These are phyloP conservation scores for Coprinopsis strossmayeri DNA, from an alignment of 768 basidiomycete species.

Conservation along the genomic window DNA sequence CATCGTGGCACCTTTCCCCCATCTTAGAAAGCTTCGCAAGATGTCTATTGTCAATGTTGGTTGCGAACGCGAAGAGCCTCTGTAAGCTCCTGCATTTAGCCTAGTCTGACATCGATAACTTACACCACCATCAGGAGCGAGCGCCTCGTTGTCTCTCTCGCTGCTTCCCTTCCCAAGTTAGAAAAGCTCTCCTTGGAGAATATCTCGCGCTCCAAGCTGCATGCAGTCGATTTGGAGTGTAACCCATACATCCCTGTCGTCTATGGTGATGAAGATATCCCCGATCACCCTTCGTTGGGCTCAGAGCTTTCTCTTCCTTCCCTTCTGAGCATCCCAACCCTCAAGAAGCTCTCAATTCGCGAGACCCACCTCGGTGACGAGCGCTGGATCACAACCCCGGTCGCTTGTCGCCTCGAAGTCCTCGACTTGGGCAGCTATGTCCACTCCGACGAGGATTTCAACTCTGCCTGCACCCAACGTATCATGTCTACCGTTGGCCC, in stretches of 20 bases:
- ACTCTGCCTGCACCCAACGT: constrained; percentile 48
- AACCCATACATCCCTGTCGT: constrained; percentile 56
- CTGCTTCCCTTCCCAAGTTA: constrained; percentile 50
- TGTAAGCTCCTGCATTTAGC: too few relatives aligned
- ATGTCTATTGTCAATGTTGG: constrained; percentile 43
- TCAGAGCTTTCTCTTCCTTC: constrained; percentile 57
- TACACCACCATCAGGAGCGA: constrained; percentile 60
- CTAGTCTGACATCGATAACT: too few relatives aligned
- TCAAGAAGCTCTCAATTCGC: constrained; percentile 55
- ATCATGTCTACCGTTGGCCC: constrained; percentile 56
- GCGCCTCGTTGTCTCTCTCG: constrained; percentile 62
- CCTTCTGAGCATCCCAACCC: constrained; percentile 55
- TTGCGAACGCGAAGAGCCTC: constrained; percentile 32
- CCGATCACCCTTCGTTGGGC: constrained; percentile 46
- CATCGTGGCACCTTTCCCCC: constrained; percentile 42
- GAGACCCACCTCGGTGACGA: constrained; percentile 68
- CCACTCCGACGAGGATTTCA: constrained; percentile 46
- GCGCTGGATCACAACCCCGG: constrained; percentile 46
- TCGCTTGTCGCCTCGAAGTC: constrained; percentile 45
- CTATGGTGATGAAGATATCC: constrained; percentile 53
- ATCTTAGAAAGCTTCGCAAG: constrained; percentile 33
- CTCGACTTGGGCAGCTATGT: constrained; percentile 54
- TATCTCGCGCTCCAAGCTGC: constrained; percentile 60
- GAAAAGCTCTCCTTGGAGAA: constrained; percentile 52
- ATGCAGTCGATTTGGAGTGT: constrained; percentile 52